Evolutionary conservation across 306 rosid species (phyloP).

Genomic region (Vicia villosa): DNA sequence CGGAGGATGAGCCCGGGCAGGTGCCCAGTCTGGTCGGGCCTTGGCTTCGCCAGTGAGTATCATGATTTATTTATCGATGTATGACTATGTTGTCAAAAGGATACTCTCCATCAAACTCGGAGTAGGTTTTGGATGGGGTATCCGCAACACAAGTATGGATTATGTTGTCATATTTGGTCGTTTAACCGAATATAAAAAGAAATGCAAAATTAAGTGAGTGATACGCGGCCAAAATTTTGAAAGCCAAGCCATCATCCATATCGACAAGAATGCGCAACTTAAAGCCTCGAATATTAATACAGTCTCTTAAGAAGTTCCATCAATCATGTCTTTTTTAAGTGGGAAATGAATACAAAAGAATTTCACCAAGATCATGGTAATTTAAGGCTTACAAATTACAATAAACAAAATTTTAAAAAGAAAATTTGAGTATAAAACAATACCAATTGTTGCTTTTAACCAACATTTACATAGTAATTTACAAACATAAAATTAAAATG

Average conservation of each 20-base stretch:
- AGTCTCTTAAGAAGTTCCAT: not conserved
- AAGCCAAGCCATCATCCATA: not conserved
- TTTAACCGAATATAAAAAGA: not conserved
- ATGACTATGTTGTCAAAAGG: too few species aligned
- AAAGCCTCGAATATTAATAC: not conserved
- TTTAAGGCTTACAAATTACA: not conserved
- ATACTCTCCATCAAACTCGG: too few species aligned
- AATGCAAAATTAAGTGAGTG: not conserved
- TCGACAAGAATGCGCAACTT: not conserved
- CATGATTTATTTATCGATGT: too few species aligned
- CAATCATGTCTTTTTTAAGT: conserved; percentile 17
- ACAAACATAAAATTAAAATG: conserved; percentile 43
- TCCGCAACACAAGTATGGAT: too few species aligned
- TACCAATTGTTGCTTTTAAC: conserved; percentile 35
- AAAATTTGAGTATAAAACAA: not conserved
- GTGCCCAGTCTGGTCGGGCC: too few species aligned
- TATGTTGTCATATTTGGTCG: too few species aligned
- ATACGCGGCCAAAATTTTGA: conserved; percentile 3
- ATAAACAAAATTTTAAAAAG: not conserved
- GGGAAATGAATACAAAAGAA: not conserved
- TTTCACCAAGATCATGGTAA: conserved; percentile 20
- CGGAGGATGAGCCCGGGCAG: too few species aligned
- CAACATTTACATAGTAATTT: conserved; percentile 63
- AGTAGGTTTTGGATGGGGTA: too few species aligned
- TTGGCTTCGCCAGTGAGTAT: too few species aligned